These are phyloP conservation scores for Colletotrichum falcatum DNA, from an alignment of 2,329 filamentous ascomycete genomes.

Conservation along the genomic window DNA sequence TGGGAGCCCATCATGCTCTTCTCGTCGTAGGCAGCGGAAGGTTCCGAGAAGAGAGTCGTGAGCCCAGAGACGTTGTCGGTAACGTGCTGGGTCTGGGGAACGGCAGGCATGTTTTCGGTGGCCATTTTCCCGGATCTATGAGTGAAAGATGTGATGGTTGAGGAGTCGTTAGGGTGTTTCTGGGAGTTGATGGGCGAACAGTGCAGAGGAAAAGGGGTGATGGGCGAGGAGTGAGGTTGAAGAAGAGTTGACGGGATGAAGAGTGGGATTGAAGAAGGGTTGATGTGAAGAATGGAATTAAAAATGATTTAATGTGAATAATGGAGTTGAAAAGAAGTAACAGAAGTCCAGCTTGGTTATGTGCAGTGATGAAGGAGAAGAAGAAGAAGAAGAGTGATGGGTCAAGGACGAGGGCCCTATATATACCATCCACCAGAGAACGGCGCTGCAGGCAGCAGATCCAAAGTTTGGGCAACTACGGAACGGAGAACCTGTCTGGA, in stretches of 20 bases:
- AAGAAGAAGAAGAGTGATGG: neutral
- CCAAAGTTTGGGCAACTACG: neutral
- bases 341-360: neutral
- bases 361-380: neutral
- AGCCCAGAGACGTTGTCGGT: rapidly evolving
- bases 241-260: too few relatives aligned
- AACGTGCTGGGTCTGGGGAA: too few relatives aligned
- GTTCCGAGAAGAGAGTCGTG: neutral
- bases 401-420: too few relatives aligned
- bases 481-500: neutral
- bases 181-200: too few relatives aligned
- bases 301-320: too few relatives aligned
- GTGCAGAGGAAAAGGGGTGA: too few relatives aligned
- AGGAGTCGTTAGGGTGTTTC: too few relatives aligned
- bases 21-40: too few relatives aligned
- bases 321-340: too few relatives aligned
- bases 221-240: too few relatives aligned
- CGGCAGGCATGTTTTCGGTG: rapidly evolving
- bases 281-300: too few relatives aligned
- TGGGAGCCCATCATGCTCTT: neutral
- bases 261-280: too few relatives aligned
- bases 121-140: neutral
- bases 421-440: neutral
- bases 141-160: neutral
- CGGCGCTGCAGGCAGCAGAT: neutral